These are phyloP conservation scores for Entamoeba histolytica DNA, from an alignment of 208 protist species.

Conservation along the genomic window DNA sequence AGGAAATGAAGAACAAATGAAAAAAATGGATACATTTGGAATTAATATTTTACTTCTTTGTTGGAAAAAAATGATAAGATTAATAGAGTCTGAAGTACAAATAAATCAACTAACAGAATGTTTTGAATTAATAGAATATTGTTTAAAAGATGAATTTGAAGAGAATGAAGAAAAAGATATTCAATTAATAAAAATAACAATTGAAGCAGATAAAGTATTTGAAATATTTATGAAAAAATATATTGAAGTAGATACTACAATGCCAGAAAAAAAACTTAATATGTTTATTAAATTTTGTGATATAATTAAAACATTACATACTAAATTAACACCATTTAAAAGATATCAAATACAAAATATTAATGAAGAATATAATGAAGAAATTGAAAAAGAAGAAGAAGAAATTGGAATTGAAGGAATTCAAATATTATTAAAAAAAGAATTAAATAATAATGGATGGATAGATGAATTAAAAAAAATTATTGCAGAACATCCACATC, in stretches of 20 bases:
- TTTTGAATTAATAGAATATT: not conserved
- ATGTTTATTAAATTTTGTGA: not conserved
- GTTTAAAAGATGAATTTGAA: not conserved
- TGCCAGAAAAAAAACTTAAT: not conserved
- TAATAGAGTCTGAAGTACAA: not conserved
- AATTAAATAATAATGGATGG: not conserved
- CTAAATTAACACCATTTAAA: not conserved
- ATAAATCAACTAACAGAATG: not conserved
- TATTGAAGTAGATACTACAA: not conserved
- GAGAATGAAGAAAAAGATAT: not conserved
- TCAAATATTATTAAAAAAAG: not conserved
- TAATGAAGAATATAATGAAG: not conserved
- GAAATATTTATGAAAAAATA: not conserved
- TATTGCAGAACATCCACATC: not conserved
- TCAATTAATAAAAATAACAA: not conserved
- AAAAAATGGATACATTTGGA: not conserved
- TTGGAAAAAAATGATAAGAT: not conserved
- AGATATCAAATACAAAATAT: not conserved
- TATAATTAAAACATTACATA: not conserved
- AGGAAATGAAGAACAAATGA: not conserved
- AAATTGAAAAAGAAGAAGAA: not conserved
- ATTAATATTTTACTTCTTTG: not conserved
- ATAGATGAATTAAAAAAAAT: not conserved
- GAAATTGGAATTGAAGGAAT: not conserved
- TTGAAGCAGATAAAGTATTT: not conserved